A percentile compares a stretch with the other conserved stretches of the same genome.
Conservation (phyloP, 148 eudicot genomes). For the Nyssa sinensis region DNA sequence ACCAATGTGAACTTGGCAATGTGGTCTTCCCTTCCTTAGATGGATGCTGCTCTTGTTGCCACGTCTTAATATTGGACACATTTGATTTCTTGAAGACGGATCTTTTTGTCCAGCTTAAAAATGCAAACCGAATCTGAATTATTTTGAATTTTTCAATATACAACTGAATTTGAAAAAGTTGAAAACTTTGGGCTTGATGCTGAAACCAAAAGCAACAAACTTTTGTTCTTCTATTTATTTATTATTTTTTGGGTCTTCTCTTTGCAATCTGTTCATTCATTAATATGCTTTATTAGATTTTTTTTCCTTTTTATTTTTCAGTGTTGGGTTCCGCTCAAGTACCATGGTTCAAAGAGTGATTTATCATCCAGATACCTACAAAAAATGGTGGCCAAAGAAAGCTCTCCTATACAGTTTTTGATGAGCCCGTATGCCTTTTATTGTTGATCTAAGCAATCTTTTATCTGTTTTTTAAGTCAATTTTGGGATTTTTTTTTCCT, state of each 20-base stretch:
- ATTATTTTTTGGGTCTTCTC: neutral
- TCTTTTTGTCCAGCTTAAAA: no score
- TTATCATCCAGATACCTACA: conserved; percentile 44
- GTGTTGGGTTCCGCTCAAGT: conserved; percentile 72
- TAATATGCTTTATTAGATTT: neutral
- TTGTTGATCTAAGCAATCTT: neutral
- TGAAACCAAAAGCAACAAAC: neutral
- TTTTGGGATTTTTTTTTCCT: neutral
- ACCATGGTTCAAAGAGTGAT: conserved; percentile 52
- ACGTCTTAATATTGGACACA: no score
- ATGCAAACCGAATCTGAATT: no score
- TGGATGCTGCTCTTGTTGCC: no score
- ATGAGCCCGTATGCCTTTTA: conserved; percentile 65
- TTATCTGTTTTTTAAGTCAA: neutral
- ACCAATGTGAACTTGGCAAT: no score
- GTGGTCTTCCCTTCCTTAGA: no score
- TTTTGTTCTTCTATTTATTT: no score
- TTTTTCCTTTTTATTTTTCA: conserved; percentile 18
- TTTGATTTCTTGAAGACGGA: no score
- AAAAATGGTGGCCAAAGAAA: conserved; percentile 53
- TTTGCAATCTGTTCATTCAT: neutral
- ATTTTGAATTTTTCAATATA: no score
- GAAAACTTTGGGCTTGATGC: neutral
- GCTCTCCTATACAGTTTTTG: conserved; percentile 49
- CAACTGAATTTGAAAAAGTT: no score